A percentile compares a stretch with the other conserved stretches of the same genome.
Conservation (phyloP, 176 grass and related monocot genomes). For the Eleusine coracana region DNA sequence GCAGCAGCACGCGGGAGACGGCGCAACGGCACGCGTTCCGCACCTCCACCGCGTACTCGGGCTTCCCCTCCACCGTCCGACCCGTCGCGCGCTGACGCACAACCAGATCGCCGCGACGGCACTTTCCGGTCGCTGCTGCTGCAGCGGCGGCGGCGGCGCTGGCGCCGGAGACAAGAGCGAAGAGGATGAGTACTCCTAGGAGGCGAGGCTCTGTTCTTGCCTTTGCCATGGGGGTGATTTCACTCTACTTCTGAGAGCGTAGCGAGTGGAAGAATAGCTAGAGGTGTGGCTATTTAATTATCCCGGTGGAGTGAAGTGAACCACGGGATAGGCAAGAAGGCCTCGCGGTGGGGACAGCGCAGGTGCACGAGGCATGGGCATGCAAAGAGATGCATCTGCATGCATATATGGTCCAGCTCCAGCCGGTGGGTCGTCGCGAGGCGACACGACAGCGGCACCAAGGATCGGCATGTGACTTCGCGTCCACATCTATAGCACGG, state of each 20-base stretch:
- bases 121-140: background rate
- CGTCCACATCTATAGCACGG: background rate
- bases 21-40: conserved; percentile 58
- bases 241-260: background rate
- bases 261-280: background rate
- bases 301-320: background rate
- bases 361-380: conserved; percentile 25
- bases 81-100: conserved; percentile 49
- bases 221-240: background rate
- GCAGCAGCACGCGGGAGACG: conserved; percentile 49
- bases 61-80: conserved; percentile 41
- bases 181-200: background rate
- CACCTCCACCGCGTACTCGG: conserved; percentile 54
- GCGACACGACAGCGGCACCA: conserved; percentile 3
- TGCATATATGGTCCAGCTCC: background rate
- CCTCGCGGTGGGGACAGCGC: background rate
- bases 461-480: background rate
- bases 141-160: background rate
- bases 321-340: background rate
- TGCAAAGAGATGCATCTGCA: background rate
- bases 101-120: conserved; percentile 40
- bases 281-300: background rate
- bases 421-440: background rate
- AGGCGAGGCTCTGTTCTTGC: background rate
- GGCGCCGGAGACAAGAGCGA: background rate